Evolutionary conservation across 1,139 yeast genomes (phyloP), one percentile per base, ranked within the genome.

Genomic region (Pneumocystis carinii): DNA sequence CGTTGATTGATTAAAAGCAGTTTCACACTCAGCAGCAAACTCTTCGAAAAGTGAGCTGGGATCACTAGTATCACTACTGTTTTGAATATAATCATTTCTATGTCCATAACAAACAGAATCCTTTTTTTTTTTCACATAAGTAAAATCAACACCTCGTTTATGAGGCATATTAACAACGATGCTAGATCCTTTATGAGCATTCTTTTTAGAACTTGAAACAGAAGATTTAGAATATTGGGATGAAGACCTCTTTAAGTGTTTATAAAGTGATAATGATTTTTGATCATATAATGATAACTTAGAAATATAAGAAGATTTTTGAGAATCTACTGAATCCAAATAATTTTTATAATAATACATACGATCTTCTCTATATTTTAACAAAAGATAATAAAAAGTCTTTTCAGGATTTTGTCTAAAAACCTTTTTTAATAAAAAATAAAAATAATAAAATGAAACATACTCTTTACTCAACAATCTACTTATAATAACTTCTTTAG

Each of bases 291-390:
- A 58, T 7, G 53, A n/a, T 14, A 19, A 17, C 12, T 36, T 59
- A 12, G 41, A 37, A 57, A 63, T 64, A 15, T 56, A 53, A 24
- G 62, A 61, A 2, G 62, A 62, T 57, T 64, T 62, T 36, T 55
- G 63, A 62, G 61, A 29, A n/a, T 56, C 55, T 5, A 32, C 41
- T 19, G 61, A 53, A 27, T 24, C 65, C 17, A 62, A 29, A 60
- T 63, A 62, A 35, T 62, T 61, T 14, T 61, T 61, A 48, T 69
- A 67, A 55, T 65, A 66, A 15, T 69, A 71, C 61, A 73, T 70
- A 72, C 88, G 95, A 66, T 86, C 94, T 69, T 86, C 87, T 68
- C 97, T 81, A 73, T 92, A 92, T 70, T 88, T 85, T 78, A 86
- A 78, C 66, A 92, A 77, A 65, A 94, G 76, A 66, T 89, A 86